A percentile compares a stretch with the other conserved stretches of the same genome.
These are phyloP conservation scores for Cnidoscolus chayamansa DNA, from an alignment of 441 rosid genomes.

Conservation along the genomic window DNA sequence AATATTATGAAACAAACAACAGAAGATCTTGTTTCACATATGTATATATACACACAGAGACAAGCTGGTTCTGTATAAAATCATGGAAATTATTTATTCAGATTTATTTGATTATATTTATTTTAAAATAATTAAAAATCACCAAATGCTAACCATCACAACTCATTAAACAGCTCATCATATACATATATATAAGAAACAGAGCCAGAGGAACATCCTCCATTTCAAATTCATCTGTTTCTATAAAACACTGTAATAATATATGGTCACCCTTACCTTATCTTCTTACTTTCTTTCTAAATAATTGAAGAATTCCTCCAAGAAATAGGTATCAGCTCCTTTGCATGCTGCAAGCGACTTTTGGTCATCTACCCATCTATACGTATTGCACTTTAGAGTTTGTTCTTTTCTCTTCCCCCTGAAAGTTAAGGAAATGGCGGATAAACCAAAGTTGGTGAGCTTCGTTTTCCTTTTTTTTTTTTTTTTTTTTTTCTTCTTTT, in stretches of 20 bases:
- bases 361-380: neutral
- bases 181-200: neutral
- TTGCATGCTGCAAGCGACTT: constrained; percentile 19
- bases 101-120: constrained; percentile 3
- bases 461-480: constrained; percentile 15
- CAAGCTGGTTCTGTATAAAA: too few relatives aligned
- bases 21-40: too few relatives aligned
- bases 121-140: neutral
- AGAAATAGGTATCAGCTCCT: too few relatives aligned
- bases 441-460: constrained; percentile 50
- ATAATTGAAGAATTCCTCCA: constrained; percentile 1
- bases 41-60: too few relatives aligned
- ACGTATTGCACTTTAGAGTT: neutral
- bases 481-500: neutral
- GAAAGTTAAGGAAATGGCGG: constrained; percentile 41
- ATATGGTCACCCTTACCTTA: neutral
- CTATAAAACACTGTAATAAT: neutral
- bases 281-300: neutral
- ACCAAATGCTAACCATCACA: constrained; percentile 5
- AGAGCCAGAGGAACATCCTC: neutral
- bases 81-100: neutral
- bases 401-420: constrained; percentile 12
- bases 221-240: constrained; percentile 3
- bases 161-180: constrained; percentile 20
- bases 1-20: too few relatives aligned